Conservation (phyloP, 1,284 basidiomycete genomes). For the Schizopora paradoxa region DNA sequence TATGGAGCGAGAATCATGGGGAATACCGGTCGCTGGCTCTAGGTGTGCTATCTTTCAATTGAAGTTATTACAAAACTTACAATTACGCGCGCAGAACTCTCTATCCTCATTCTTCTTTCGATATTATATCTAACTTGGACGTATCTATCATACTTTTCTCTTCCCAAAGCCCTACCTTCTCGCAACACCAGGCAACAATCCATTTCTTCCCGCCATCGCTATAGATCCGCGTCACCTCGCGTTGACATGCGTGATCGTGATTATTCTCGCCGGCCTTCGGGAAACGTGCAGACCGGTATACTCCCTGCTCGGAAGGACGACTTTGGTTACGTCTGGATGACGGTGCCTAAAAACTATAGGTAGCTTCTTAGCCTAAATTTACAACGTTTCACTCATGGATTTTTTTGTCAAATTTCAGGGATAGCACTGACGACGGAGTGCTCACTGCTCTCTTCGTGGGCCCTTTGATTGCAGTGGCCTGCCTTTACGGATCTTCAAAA, state of each 20-base stretch:
- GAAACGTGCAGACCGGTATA: conserved; percentile 36
- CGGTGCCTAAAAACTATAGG: conserved; percentile 84
- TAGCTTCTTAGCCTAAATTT: conserved; percentile 26
- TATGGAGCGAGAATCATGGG: conserved; percentile 24
- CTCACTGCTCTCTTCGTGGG: conserved; percentile 75
- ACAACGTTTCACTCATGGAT: neutral
- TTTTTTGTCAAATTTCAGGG: conserved; percentile 50
- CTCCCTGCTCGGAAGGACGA: conserved; percentile 37
- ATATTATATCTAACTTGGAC: conserved; percentile 61
- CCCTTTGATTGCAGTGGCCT: conserved; percentile 66
- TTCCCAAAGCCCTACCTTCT: conserved; percentile 20
- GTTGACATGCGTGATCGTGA: too few species aligned
- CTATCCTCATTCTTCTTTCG: conserved; percentile 49
- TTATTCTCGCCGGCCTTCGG: too few species aligned
- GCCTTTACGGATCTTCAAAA: conserved; percentile 51
- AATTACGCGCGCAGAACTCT: conserved; percentile 43
- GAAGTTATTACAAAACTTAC: neutral
- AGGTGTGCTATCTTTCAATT: conserved; percentile 29
- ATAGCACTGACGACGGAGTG: conserved; percentile 79
- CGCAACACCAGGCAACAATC: conserved; percentile 24
- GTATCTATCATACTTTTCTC: conserved; percentile 41
- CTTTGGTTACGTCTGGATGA: conserved; percentile 79
- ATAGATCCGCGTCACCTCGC: conserved; percentile 37
- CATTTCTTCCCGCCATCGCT: conserved; percentile 24
- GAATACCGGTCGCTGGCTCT: conserved; percentile 38